Evolutionary conservation across 495 filamentous ascomycete genomes (phyloP).

Genomic region (Neurospora africana): DNA sequence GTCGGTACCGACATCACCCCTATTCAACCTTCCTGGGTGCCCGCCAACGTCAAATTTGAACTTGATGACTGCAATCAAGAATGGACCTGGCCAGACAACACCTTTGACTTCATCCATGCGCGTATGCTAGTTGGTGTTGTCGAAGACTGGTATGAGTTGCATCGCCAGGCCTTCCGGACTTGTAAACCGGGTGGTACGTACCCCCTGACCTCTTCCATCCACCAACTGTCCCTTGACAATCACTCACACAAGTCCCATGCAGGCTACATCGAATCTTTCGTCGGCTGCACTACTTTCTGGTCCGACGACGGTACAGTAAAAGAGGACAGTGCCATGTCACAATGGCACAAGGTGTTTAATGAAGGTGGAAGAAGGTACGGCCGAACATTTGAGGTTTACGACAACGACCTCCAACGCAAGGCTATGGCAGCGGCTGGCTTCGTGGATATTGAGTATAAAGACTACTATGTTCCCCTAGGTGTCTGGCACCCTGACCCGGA

Average conservation of each 20-base stretch:
- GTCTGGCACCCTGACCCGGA: not conserved
- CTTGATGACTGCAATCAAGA: constrained; percentile 42
- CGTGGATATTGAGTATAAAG: constrained; percentile 5
- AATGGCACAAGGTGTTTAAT: constrained; percentile 14
- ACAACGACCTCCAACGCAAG: constrained; percentile 21
- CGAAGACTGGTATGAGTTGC: constrained; percentile 33
- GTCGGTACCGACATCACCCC: constrained; percentile 54
- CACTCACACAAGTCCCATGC: not conserved
- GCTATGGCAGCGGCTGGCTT: constrained; percentile 33
- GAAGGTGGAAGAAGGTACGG: constrained; percentile 10
- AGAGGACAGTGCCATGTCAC: constrained; percentile 5
- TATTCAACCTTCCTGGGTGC: constrained; percentile 30
- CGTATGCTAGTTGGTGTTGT: constrained; percentile 40
- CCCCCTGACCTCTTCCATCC: not conserved
- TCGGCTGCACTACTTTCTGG: constrained; percentile 11
- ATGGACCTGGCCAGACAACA: constrained; percentile 40
- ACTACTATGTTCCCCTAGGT: constrained; percentile 4
- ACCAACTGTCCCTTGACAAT: not conserved
- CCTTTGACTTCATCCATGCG: constrained; percentile 46
- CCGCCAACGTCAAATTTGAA: constrained; percentile 43
- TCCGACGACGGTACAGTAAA: constrained; percentile 12
- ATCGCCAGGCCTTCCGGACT: not conserved
- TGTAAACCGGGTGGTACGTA: not conserved
- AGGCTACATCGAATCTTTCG: constrained; percentile 16
- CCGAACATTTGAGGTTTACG: constrained; percentile 9